phyloP scores from a whole-genome alignment of 2,329 filamentous ascomycete genomes.

The Ceratocystis huliohia region DNA sequence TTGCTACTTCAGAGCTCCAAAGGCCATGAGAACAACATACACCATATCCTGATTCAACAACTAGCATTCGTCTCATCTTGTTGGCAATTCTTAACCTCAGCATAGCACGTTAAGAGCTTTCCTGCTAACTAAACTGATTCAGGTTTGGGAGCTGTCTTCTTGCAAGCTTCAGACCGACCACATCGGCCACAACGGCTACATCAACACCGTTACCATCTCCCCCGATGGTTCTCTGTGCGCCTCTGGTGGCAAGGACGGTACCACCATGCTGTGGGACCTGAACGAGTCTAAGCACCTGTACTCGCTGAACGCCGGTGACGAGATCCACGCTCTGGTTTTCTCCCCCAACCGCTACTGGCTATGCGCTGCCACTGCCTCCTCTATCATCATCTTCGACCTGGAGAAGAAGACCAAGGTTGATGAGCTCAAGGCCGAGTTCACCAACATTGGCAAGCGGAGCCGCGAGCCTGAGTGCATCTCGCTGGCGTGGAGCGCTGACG shows the following conservation, averaged over 20 bases:
- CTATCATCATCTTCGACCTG: conserved; percentile 99
- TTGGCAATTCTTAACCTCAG: neutral
- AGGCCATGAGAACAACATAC: conserved; percentile 93
- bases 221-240: conserved; percentile 98
- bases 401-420: conserved; percentile 99
- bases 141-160: conserved; percentile 99
- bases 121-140: conserved; percentile 12
- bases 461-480: conserved; percentile 96
- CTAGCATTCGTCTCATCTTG: conserved; percentile 8
- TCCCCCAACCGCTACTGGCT: conserved; percentile 99
- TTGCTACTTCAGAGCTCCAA: conserved; percentile 99
- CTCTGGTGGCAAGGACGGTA: conserved; percentile 98
- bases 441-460: conserved; percentile 95
- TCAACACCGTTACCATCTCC: conserved; percentile 99
- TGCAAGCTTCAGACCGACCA: conserved; percentile 99
- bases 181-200: conserved; percentile 99
- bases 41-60: conserved; percentile 65
- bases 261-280: conserved; percentile 99
- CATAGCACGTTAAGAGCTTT: neutral
- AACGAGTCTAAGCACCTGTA: conserved; percentile 99
- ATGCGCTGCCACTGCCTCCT: conserved; percentile 90
- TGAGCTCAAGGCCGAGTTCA: conserved; percentile 94
- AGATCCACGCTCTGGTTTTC: conserved; percentile 99
- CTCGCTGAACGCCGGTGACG: conserved; percentile 94
- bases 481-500: conserved; percentile 95